Evolutionary conservation across 257 asterid genomes (phyloP).

Genomic region (Marsdenia floribunda): DNA sequence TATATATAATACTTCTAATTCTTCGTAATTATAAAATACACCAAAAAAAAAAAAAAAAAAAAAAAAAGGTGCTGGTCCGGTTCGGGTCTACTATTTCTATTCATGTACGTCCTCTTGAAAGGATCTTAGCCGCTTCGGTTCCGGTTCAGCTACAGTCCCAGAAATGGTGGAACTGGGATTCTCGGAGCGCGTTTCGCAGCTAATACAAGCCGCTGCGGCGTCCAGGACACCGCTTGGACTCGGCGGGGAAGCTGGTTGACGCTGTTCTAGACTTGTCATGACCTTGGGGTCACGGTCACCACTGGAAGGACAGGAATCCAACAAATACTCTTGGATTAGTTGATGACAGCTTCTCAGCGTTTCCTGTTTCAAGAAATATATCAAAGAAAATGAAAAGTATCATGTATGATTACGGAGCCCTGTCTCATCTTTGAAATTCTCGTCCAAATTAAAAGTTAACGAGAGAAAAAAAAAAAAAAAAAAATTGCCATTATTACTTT

Average conservation of each 20-base stretch:
- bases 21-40: background rate
- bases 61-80: background rate
- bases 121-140: slow-evolving; percentile 33
- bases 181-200: slow-evolving; percentile 44
- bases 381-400: background rate
- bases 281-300: slow-evolving; percentile 18
- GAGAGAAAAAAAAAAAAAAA: background rate
- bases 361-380: slow-evolving; percentile 34
- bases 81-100: slow-evolving; percentile 18
- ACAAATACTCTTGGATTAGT: slow-evolving; percentile 46
- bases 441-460: slow-evolving; percentile 1
- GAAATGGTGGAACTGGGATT: slow-evolving; percentile 15
- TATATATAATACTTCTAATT: too few species aligned
- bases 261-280: background rate
- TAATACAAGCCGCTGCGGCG: slow-evolving; percentile 40
- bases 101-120: slow-evolving; percentile 38
- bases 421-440: background rate
- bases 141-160: slow-evolving; percentile 18
- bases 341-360: slow-evolving; percentile 58
- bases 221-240: slow-evolving; percentile 62
- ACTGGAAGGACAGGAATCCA: slow-evolving; percentile 47
- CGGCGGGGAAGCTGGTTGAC: slow-evolving; percentile 35
- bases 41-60: background rate
- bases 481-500: slow-evolving; percentile 25
- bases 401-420: too few species aligned